Evolutionary conservation across 2,329 filamentous ascomycete species (phyloP).

Genomic region (Coleophoma crateriformis): DNA sequence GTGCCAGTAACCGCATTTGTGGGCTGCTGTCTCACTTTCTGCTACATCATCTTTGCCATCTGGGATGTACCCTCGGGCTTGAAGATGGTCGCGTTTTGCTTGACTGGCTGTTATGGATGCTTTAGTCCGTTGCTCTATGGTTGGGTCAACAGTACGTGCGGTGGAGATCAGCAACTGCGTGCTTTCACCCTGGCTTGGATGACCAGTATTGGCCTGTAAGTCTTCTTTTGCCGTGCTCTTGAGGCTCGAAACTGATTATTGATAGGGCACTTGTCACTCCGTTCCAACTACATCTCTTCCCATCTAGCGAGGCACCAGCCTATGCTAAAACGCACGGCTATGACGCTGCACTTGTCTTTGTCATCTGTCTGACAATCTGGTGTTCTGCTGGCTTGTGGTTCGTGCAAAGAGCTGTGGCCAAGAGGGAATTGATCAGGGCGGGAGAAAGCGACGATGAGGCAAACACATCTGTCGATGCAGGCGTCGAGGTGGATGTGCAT

Average conservation of each 20-base stretch:
- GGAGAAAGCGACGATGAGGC: neutral
- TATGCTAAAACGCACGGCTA: slow-evolving; percentile 6
- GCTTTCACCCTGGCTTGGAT: slow-evolving; percentile 29
- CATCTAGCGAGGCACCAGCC: slow-evolving; percentile 25
- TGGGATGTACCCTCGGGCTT: slow-evolving; percentile 28
- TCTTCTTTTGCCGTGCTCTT: neutral
- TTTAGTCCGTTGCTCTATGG: slow-evolving; percentile 29
- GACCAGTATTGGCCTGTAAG: slow-evolving; percentile 21
- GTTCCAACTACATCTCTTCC: slow-evolving; percentile 29
- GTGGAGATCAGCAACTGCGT: slow-evolving; percentile 28
- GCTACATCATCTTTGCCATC: slow-evolving; percentile 24
- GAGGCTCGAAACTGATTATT: neutral
- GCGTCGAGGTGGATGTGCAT: neutral
- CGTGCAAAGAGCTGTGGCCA: neutral
- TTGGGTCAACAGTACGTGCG: slow-evolving; percentile 30
- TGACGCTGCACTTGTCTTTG: neutral
- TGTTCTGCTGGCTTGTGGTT: neutral
- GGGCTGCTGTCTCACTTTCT: slow-evolving; percentile 21
- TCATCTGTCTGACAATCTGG: neutral
- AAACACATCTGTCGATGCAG: neutral
- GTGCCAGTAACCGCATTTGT: slow-evolving; percentile 1
- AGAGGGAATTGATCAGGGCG: neutral
- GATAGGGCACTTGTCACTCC: slow-evolving; percentile 25
- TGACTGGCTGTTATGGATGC: slow-evolving; percentile 29
- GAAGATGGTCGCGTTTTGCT: slow-evolving; percentile 28